These are phyloP conservation scores for Polygonum aviculare DNA, from an alignment of 148 eudicot species.

Conservation along the genomic window DNA sequence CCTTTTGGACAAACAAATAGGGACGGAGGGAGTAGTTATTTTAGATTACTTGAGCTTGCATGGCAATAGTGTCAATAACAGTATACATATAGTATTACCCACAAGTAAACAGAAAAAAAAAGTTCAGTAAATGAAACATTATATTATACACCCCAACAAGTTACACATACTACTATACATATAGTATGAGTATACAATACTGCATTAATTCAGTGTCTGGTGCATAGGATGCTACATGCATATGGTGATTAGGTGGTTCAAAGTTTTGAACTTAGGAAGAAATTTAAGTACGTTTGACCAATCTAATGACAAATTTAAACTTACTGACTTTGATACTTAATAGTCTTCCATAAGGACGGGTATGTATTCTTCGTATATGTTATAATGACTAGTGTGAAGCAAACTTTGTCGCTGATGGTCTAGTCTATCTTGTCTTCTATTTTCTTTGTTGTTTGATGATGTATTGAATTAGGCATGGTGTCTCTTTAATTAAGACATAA, in stretches of 20 bases:
- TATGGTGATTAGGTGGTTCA: neutral
- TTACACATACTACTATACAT: constrained; percentile 1
- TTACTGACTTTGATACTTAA: neutral
- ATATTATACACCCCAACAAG: constrained; percentile 9
- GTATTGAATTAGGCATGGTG: no score
- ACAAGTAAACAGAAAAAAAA: neutral
- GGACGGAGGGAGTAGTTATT: no score
- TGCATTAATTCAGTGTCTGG: constrained; percentile 4
- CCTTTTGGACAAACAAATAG: no score
- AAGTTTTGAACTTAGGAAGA: neutral
- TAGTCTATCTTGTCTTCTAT: no score
- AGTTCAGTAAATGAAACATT: constrained; percentile 1
- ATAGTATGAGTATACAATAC: neutral
- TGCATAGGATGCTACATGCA: neutral
- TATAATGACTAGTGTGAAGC: no score
- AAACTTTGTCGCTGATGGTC: no score
- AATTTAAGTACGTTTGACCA: neutral
- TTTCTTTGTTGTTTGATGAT: no score
- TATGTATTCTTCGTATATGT: no score
- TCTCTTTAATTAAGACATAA: no score
- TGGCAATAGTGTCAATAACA: neutral
- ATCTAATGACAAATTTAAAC: neutral
- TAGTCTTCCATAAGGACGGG: no score
- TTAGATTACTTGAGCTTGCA: neutral
- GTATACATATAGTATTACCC: neutral